Base-by-base conservation (phyloP, 352 stramenopile genomes). In the Globisporangium apiculatum region DNA sequence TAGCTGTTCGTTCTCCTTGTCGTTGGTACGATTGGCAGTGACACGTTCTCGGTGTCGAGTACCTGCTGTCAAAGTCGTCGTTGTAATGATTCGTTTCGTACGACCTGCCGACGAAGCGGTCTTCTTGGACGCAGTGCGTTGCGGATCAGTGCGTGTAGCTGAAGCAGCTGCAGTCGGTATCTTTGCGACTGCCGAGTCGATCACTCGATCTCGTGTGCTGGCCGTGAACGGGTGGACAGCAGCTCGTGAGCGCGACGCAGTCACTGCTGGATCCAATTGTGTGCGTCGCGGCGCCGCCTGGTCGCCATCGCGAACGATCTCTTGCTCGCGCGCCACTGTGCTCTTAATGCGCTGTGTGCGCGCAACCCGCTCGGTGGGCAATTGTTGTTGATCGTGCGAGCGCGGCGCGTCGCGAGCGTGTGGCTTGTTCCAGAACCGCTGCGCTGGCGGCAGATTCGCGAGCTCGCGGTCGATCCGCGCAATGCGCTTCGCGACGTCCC, bases 401-500 rank as follows among this genome's bases (percentile, higher is more conserved):
- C 14, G 42, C 42, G 12, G 7, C 7, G 5, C 11, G 42, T 47
- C 42, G 11, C 42, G 42, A n/a, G 3, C 35, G 36, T 15, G 57
- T 58, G 53, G 73, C 61, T 61, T 76, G 64, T 35, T 68, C 80
- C 77, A 90, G 43, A 79, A 88, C 7, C 80, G 68, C 42, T 87
- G 68, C 3, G 56, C 56, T 31, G 62, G 71, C 5, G 78, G 73
- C 57, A 80, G 66, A 38, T 66, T 67, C 53, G 67, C 67, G 65
- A 89, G 61, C 53, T 89, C 78, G 11, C 76, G 65, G 18, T 89
- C 78, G 15, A 91, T 75, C 5, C 81, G 76, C 2, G 81, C 81
- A 48, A 89, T 89, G 6, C 81, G 72, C 57, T 75, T 74, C 47
- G 81, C 64, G 35, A 91, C 76, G 65, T 91, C 81, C 81, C 78